phyloP scores from a whole-genome alignment of 768 basidiomycete species.

The Leccinellum rugosiceps region DNA sequence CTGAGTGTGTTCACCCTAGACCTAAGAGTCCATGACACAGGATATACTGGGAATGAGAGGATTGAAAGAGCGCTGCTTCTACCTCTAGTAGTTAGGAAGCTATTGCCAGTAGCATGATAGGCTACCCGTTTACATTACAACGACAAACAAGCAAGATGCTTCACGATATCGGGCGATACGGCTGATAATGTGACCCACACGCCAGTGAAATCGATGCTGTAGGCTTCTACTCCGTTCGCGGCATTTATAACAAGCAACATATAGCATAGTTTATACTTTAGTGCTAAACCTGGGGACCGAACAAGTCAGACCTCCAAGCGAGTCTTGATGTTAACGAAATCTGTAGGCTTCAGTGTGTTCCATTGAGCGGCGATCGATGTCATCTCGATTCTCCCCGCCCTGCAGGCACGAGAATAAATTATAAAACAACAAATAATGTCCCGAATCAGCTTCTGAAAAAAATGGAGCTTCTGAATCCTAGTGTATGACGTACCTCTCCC shows the following conservation, averaged over 20 bases:
- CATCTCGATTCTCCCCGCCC: slow-evolving; percentile 59
- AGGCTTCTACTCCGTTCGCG: slow-evolving; percentile 1
- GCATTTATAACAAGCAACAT: slow-evolving; percentile 10
- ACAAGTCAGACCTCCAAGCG: slow-evolving; percentile 49
- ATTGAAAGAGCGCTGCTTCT: slow-evolving; percentile 79
- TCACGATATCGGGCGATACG: neutral
- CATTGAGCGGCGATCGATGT: slow-evolving; percentile 44
- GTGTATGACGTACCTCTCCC: slow-evolving; percentile 42
- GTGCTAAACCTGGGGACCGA: neutral
- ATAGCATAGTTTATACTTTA: slow-evolving; percentile 22
- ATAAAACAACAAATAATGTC: neutral
- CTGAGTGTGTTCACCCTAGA: neutral
- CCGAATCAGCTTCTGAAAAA: slow-evolving; percentile 8
- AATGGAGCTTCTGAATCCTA: slow-evolving; percentile 19
- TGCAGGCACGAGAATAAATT: slow-evolving; percentile 24
- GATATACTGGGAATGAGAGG: slow-evolving; percentile 77
- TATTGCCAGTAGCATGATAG: neutral
- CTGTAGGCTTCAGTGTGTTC: slow-evolving; percentile 45
- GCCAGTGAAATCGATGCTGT: slow-evolving; percentile 1
- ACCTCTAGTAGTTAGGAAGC: slow-evolving; percentile 51
- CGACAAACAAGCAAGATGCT: slow-evolving; percentile 1
- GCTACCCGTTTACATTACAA: slow-evolving; percentile 13
- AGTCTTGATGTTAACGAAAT: slow-evolving; percentile 52
- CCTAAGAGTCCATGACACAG: slow-evolving; percentile 36
- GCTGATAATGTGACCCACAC: slow-evolving; percentile 1